These are phyloP conservation scores for Hypoxylon lenormandii DNA, from an alignment of 495 filamentous ascomycete species.

Conservation along the genomic window DNA sequence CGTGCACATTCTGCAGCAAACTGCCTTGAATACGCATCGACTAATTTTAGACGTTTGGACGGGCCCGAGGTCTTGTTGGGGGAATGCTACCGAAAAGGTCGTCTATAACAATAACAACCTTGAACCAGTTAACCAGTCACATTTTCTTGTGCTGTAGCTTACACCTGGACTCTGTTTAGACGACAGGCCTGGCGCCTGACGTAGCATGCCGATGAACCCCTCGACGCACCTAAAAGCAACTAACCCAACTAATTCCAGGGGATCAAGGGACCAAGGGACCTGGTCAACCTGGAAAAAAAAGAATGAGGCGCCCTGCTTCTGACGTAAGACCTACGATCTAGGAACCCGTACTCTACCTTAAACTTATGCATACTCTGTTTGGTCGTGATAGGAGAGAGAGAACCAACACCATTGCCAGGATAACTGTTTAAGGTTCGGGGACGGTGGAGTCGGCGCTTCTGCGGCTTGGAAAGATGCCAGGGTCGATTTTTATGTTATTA, in stretches of 20 bases:
- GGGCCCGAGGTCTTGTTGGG: constrained; percentile 5
- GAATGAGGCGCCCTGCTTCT: no score
- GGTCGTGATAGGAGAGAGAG: no score
- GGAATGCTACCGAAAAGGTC: not conserved
- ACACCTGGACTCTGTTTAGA: constrained; percentile 12
- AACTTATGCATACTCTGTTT: no score
- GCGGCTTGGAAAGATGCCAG: constrained; percentile 34
- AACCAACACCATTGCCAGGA: not conserved
- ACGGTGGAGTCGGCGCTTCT: constrained; percentile 39
- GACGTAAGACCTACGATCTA: no score
- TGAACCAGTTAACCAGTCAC: constrained; percentile 4
- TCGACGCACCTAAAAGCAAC: constrained; percentile 5
- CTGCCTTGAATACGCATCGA: not conserved
- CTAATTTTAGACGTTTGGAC: constrained; percentile 15
- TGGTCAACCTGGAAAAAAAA: no score
- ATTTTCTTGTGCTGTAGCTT: constrained; percentile 6
- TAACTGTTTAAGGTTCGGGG: not conserved
- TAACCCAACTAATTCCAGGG: constrained; percentile 8
- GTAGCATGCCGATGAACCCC: constrained; percentile 4
- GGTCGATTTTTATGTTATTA: constrained; percentile 28
- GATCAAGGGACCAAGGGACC: no score
- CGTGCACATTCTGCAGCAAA: constrained; percentile 1
- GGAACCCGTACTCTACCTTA: no score
- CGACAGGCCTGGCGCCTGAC: not conserved
- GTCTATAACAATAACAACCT: no score